These are phyloP conservation scores for Taphrina flavorubra DNA, from an alignment of 1,139 yeast genomes.

Conservation along the genomic window DNA sequence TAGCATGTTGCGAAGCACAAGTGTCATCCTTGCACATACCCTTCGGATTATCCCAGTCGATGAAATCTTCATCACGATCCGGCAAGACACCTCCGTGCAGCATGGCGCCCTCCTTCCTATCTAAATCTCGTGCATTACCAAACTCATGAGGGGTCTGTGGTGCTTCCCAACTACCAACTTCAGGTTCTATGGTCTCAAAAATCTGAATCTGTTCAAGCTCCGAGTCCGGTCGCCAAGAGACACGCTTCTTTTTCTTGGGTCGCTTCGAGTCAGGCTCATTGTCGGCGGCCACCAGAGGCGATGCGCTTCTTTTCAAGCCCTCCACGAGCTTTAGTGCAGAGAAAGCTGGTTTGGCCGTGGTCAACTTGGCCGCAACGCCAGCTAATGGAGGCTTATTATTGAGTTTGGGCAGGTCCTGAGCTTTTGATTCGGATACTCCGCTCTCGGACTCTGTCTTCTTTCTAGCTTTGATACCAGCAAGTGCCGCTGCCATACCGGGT, in stretches of 20 bases:
- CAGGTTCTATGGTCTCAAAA: slow-evolving; percentile 53
- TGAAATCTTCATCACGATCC: slow-evolving; percentile 48
- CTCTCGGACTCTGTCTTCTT: slow-evolving; percentile 12
- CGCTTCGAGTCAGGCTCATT: slow-evolving; percentile 35
- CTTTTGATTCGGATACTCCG: background rate
- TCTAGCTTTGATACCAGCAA: slow-evolving; percentile 38
- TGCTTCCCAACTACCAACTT: slow-evolving; percentile 55
- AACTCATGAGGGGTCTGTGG: slow-evolving; percentile 51
- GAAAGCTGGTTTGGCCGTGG: slow-evolving; percentile 19
- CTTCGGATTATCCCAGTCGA: slow-evolving; percentile 42
- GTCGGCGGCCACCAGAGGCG: slow-evolving; percentile 10
- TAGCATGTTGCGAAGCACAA: background rate
- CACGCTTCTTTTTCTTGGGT: slow-evolving; percentile 50
- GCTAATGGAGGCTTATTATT: background rate
- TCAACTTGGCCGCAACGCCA: background rate
- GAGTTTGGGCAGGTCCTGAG: background rate
- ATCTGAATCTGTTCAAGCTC: slow-evolving; percentile 55
- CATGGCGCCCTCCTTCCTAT: slow-evolving; percentile 49
- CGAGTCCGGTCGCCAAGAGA: slow-evolving; percentile 52
- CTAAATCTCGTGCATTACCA: slow-evolving; percentile 48
- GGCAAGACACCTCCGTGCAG: slow-evolving; percentile 49
- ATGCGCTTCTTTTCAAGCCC: slow-evolving; percentile 29
- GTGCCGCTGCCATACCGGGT: slow-evolving; percentile 32
- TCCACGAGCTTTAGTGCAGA: slow-evolving; percentile 31
- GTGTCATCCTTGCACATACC: slow-evolving; percentile 3